Evolutionary conservation across 768 basidiomycete genomes (phyloP).

Genomic region (Naganishia randhawae): DNA sequence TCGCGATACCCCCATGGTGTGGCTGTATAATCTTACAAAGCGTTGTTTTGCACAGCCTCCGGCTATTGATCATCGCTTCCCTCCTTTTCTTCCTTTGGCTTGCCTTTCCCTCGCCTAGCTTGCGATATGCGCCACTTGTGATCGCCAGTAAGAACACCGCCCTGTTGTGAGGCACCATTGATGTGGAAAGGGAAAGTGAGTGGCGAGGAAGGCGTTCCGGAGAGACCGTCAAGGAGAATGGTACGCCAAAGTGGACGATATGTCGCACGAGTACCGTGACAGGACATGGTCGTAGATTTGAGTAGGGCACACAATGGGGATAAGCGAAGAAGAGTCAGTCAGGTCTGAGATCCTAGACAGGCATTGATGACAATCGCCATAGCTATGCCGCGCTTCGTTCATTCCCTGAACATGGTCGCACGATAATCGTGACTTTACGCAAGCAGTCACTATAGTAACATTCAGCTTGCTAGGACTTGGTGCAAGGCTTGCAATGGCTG

Average conservation of each 20-base stretch:
- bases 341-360: neutral
- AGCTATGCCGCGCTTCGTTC: no score
- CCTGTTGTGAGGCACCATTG: constrained; percentile 19
- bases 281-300: neutral
- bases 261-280: no score
- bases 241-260: no score
- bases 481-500: no score
- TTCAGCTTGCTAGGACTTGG: no score
- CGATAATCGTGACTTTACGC: no score
- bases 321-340: neutral
- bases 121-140: constrained; percentile 30
- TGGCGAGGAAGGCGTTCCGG: neutral
- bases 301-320: neutral
- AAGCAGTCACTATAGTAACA: no score
- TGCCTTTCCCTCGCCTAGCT: constrained; percentile 11
- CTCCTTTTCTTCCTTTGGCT: constrained; percentile 11
- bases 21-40: neutral
- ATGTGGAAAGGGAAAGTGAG: neutral
- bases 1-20: neutral
- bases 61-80: neutral
- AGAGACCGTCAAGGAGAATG: neutral
- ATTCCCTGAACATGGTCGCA: no score
- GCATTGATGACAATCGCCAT: neutral
- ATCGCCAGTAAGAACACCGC: constrained; percentile 26
- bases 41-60: neutral